Evolutionary conservation across 2,329 filamentous ascomycete species (phyloP).

Genomic region (Clarireedia monteithiana): DNA sequence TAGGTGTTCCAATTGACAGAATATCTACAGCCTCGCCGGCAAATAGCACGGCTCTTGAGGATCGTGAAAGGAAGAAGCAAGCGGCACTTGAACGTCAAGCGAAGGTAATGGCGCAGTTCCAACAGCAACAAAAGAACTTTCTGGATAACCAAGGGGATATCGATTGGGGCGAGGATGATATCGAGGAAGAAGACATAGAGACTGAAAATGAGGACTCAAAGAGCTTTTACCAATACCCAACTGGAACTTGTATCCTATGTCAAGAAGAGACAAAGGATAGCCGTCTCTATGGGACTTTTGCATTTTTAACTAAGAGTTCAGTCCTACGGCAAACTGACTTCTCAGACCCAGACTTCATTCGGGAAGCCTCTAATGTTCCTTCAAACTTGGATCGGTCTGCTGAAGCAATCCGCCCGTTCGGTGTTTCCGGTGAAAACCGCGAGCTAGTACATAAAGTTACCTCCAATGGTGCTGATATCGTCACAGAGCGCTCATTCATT

Average conservation of each 20-base stretch:
- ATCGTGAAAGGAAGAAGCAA: conserved; percentile 79
- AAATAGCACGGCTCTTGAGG: conserved; percentile 46
- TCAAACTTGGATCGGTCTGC: conserved; percentile 77
- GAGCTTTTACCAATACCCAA: conserved; percentile 83
- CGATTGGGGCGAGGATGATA: conserved; percentile 79
- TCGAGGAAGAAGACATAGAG: conserved; percentile 60
- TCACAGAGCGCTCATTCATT: conserved; percentile 70
- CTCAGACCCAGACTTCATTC: conserved; percentile 72
- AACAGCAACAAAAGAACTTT: conserved; percentile 94
- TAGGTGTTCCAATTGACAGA: conserved; percentile 65
- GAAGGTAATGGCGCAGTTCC: conserved; percentile 94
- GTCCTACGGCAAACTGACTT: conserved; percentile 83
- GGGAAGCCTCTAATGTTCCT: conserved; percentile 73
- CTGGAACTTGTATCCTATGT: conserved; percentile 89
- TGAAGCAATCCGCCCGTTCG: conserved; percentile 78
- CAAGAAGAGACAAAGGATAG: conserved; percentile 93
- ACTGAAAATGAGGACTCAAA: conserved; percentile 54
- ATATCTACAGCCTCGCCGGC: conserved; percentile 80
- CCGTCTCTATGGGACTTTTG: conserved; percentile 86
- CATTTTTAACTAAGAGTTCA: conserved; percentile 75
- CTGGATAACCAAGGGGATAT: conserved; percentile 80
- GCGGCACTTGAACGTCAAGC: conserved; percentile 85
- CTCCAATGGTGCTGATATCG: conserved; percentile 60
- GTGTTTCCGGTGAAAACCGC: conserved; percentile 81
- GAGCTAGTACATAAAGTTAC: conserved; percentile 69